Base-by-base conservation (phyloP, 1,139 yeast species). In the Pichia sp. region DNA sequence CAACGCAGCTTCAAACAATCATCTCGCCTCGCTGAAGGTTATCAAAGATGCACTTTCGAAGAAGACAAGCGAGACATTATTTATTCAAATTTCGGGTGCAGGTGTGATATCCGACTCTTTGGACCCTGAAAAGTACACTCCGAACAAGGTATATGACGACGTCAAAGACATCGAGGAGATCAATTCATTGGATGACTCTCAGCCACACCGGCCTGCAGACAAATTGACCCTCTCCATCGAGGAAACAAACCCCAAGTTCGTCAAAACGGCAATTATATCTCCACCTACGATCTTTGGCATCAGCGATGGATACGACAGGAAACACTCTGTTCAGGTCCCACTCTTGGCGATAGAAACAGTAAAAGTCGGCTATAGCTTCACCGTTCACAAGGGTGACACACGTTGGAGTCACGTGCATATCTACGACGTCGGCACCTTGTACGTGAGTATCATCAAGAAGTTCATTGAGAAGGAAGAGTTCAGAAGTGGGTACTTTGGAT, bases 201-300 rank as follows among this genome's bases (percentile, higher is more conserved):
- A 49, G 36, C 52, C 52, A 31, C 47, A 49, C 30, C 15, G 47
- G n/a, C 47, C 43, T n/a, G 52, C 43, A 6, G 52, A 49, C 19
- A 49, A 49, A 23, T 11, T 49, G n/a, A 46, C 45, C 5, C 38
- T 49, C 8, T 49, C 52, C 19, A 49, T 49, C 36, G 52, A 49
- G 30, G 31, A 13, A 16, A 16, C 43, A 2, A 49, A 49, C 13
- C 47, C 47, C 31, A 23, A 49, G 15, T 49, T 31, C 16, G 41
- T 34, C 19, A 49, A 43, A n/a, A 49, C 52, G 23, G 47, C 34
- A 4, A 44, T 49, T 8, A 36, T 49, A 32, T 49, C 52, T 5
- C 52, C 52, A 4, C 52, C 52, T n/a, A 42, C 19, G 3, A 44
- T 49, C 16, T 49, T 49, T 23, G 52, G 52, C 30, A 11, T 49